These are phyloP conservation scores for Passiflora organensis DNA, from an alignment of 345 rosid species.

Conservation along the genomic window DNA sequence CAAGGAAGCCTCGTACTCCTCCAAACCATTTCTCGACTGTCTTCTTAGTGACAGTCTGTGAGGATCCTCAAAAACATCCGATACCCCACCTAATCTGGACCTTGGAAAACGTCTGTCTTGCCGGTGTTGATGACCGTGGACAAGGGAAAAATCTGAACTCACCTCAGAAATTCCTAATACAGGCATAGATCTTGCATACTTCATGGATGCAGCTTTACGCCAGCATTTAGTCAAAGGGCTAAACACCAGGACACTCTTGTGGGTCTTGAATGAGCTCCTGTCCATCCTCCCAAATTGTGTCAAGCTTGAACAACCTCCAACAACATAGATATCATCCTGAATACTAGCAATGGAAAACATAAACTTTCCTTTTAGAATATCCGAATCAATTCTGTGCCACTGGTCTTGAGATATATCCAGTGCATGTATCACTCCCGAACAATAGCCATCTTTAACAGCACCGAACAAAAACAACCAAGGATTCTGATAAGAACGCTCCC, in stretches of 20 bases:
- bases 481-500: slow-evolving; percentile 53
- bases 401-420: slow-evolving; percentile 66
- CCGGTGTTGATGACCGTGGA: slow-evolving; percentile 49
- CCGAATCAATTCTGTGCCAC: slow-evolving; percentile 74
- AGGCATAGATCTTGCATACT: slow-evolving; percentile 77
- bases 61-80: slow-evolving; percentile 94
- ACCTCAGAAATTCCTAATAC: slow-evolving; percentile 72
- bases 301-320: slow-evolving; percentile 87
- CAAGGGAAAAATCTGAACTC: slow-evolving; percentile 42
- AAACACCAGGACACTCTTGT: slow-evolving; percentile 71
- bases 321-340: slow-evolving; percentile 66
- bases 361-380: slow-evolving; percentile 66
- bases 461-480: slow-evolving; percentile 96
- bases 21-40: slow-evolving; percentile 48
- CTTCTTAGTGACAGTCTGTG: slow-evolving; percentile 84
- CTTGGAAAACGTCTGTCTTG: slow-evolving; percentile 68
- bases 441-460: slow-evolving; percentile 68
- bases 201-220: slow-evolving; percentile 78
- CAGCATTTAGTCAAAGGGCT: slow-evolving; percentile 79
- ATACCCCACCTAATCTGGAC: slow-evolving; percentile 62
- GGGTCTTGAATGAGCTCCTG: slow-evolving; percentile 74
- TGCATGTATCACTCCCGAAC: slow-evolving; percentile 77
- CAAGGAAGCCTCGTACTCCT: slow-evolving; percentile 41
- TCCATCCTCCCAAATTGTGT: slow-evolving; percentile 62
- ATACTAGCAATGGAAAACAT: slow-evolving; percentile 78